Conservation (phyloP, 805 yeast genomes). For the Saccharomycopsis vini region DNA sequence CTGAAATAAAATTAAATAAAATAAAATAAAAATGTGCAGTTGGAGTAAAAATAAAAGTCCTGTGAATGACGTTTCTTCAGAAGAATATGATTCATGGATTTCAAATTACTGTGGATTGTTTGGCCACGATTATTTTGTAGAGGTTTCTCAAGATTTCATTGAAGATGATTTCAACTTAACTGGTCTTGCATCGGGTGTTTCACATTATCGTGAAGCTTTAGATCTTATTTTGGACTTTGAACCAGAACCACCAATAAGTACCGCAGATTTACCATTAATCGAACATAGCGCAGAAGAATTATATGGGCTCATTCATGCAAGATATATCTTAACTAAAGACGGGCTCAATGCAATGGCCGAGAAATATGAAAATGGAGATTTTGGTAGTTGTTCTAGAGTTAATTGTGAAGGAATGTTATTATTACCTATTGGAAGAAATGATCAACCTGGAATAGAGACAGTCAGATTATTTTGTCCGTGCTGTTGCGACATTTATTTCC, state of each 20-base stretch:
- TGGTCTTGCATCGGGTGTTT: slow-evolving; percentile 76
- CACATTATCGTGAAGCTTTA: slow-evolving; percentile 84
- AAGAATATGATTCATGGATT: slow-evolving; percentile 47
- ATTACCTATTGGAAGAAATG: slow-evolving; percentile 86
- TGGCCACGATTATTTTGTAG: slow-evolving; percentile 81
- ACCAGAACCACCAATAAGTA: slow-evolving; percentile 42
- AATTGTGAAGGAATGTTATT: slow-evolving; percentile 84
- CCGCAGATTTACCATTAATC: slow-evolving; percentile 63
- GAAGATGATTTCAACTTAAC: slow-evolving; percentile 96
- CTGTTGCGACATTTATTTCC: slow-evolving; percentile 85
- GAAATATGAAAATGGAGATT: slow-evolving; percentile 79
- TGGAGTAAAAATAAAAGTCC: no score
- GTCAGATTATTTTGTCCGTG: slow-evolving; percentile 91
- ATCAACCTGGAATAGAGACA: slow-evolving; percentile 84
- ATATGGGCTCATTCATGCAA: slow-evolving; percentile 90
- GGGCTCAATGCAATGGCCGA: slow-evolving; percentile 91
- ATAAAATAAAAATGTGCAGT: no score
- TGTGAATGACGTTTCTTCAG: slow-evolving; percentile 25
- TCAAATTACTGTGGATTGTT: slow-evolving; percentile 44
- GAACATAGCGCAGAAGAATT: slow-evolving; percentile 87
- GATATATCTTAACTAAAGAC: slow-evolving; percentile 80
- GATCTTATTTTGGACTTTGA: slow-evolving; percentile 87
- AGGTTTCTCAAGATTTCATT: slow-evolving; percentile 84
- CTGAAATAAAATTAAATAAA: no score
- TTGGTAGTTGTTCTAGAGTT: slow-evolving; percentile 88